Evolutionary conservation across 352 stramenopile species (phyloP), one percentile per base, ranked within the genome.

Genomic region (Ophiocytium majus): DNA sequence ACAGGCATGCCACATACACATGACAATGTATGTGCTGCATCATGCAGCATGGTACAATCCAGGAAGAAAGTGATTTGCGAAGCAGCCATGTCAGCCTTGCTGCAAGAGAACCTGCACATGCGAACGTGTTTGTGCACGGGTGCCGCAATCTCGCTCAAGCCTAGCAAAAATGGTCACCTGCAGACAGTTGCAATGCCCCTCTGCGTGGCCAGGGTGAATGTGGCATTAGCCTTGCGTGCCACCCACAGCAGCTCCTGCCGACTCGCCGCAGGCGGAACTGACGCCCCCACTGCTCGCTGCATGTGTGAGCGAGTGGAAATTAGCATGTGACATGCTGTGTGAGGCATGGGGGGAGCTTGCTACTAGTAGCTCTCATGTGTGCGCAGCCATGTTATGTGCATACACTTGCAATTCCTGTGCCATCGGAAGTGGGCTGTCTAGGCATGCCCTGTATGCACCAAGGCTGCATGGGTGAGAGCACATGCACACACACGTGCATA

Each of bases 221-320:
- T 78, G 1, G 87, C 87, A 64, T 91, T 91, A 50, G 32, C 82
- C n/a, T 88, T 83, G 10, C 89, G 79, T 10, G 82, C 64, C 80
- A 89, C 85, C 34, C 76, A 63, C 33, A 91, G 50, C 17, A 91
- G 89, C 66, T 83, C 79, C 63, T 78, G 88, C 35, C 88, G 84
- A 14, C 32, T 85, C 14, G 28, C n/a, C 50, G 85, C 79, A 0
- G 87, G 57, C 17, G 80, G 36, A 0, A 0, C 49, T 5, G 63
- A 50, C 85, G 71, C 34, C 64, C 33, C 28, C 81, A 83, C 63
- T 91, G 89, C 79, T 91, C 87, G 49, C 90, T 83, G 34, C 84
- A 88, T 80, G 88, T 14, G 43, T 57, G 43, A 5, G 14, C 43
- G 43, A 14, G 14, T 57, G 5, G 14, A 14, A 57, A 14, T 57